Evolutionary conservation across 108 stramenopile species (phyloP).

Genomic region (Licmophora abbreviata): DNA sequence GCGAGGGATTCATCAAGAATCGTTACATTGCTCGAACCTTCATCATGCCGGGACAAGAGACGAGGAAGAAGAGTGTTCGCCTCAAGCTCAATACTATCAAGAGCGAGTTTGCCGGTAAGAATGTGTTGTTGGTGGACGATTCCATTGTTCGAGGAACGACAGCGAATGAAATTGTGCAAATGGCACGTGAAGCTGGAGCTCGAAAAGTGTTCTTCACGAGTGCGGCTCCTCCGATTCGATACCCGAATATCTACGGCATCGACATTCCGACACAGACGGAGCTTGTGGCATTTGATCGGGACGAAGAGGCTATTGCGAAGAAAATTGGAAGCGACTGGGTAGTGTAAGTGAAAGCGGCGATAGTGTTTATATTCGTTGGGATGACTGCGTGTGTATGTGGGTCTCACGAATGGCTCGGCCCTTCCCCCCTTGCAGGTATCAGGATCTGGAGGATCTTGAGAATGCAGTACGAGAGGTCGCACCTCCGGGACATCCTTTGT

Average conservation of each 20-base stretch:
- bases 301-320: constrained; percentile 81
- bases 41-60: constrained; percentile 99
- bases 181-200: constrained; percentile 98
- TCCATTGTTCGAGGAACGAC: constrained; percentile 98
- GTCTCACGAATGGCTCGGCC: no score
- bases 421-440: constrained; percentile 23
- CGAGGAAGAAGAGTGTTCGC: constrained; percentile 92
- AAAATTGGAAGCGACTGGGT: constrained; percentile 93
- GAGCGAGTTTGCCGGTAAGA: constrained; percentile 80
- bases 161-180: constrained; percentile 92
- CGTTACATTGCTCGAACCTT: constrained; percentile 99
- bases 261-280: constrained; percentile 96
- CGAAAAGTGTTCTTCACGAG: constrained; percentile 90
- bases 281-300: constrained; percentile 87
- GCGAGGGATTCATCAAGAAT: constrained; percentile 99
- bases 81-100: constrained; percentile 98
- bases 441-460: constrained; percentile 66
- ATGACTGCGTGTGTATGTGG: no score
- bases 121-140: constrained; percentile 96
- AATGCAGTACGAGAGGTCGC: constrained; percentile 43
- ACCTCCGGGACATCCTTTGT: constrained; percentile 13
- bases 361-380: no score
- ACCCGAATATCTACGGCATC: constrained; percentile 98
- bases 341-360: constrained; percentile 36
- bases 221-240: constrained; percentile 97